Evolutionary conservation across 352 stramenopile genomes (phyloP).

Genomic region (Sclerospora graminicola): DNA sequence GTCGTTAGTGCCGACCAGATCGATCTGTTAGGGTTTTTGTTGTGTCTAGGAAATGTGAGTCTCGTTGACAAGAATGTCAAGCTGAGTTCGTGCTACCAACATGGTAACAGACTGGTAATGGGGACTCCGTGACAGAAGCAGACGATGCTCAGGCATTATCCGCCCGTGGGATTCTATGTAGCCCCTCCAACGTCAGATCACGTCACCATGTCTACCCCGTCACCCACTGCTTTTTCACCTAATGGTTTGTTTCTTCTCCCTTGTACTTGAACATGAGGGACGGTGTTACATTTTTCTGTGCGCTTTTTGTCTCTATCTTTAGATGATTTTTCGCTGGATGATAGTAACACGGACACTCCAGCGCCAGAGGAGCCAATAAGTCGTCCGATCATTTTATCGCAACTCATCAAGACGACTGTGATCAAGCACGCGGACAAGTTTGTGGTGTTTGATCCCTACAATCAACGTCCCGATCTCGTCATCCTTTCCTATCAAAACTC

Average conservation of each 20-base stretch:
- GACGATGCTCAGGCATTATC: slow-evolving; percentile 11
- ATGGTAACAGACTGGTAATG: slow-evolving; percentile 30
- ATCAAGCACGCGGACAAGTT: slow-evolving; percentile 72
- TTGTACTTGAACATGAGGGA: too few relatives aligned
- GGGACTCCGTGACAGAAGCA: slow-evolving; percentile 8
- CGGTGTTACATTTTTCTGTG: not conserved
- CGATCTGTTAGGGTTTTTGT: slow-evolving; percentile 62
- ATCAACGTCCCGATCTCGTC: slow-evolving; percentile 46
- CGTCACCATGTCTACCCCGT: slow-evolving; percentile 12
- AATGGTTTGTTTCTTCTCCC: slow-evolving; percentile 17
- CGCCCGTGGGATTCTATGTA: slow-evolving; percentile 59
- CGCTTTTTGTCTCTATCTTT: slow-evolving; percentile 1
- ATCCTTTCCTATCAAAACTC: slow-evolving; percentile 90
- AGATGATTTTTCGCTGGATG: slow-evolving; percentile 40
- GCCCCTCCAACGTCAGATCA: slow-evolving; percentile 7
- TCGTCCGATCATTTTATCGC: slow-evolving; percentile 42
- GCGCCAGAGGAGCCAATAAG: slow-evolving; percentile 13
- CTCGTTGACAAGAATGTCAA: slow-evolving; percentile 48
- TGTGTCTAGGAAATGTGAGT: slow-evolving; percentile 39
- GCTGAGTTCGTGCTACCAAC: slow-evolving; percentile 57
- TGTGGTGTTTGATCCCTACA: slow-evolving; percentile 15
- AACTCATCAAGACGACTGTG: slow-evolving; percentile 63
- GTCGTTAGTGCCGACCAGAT: slow-evolving; percentile 53
- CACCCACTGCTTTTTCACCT: slow-evolving; percentile 21
- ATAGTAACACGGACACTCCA: slow-evolving; percentile 7